Base-by-base conservation (phyloP, 768 basidiomycete genomes). In the Mycena chlorophos region DNA sequence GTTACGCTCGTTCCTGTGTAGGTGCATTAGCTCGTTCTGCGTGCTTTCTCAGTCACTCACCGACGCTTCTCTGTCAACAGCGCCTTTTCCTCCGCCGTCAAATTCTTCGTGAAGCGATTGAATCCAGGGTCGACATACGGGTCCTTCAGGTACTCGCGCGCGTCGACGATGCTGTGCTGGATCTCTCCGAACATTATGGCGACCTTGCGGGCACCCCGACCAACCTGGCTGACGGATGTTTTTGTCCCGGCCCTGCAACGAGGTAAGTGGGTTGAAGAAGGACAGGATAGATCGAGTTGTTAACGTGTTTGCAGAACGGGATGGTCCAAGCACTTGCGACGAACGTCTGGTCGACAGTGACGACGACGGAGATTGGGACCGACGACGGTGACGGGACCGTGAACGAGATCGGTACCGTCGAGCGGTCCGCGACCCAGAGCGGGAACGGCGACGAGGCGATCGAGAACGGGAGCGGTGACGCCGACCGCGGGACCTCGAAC, bases 1-100 rank as follows among this genome's bases (percentile, higher is more conserved):
- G n/a, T 39, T 51, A 1, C 53, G n/a, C n/a, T 59, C 57, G 40
- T 28, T 14, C 22, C 57, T 59, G 38, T 40, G n/a, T 26, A 38
- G 30, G 16, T 27, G 25, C 47, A 3, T 20, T 5, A 5, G 29
- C 5, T 2, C 26, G 13, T 22, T 10, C 28, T 31, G 23, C 6
- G 25, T 3, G 5, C 25, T 25, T 46, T 13, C 13, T 27, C 4
- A 27, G 23, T 10, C 2, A 58, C 53, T 51, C 38, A 52, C 57
- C 31, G 37, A 4, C 53, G 53, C 23, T 59, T 55, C 16, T 48
- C 43, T 10, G 22, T n/a, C 22, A 47, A 49, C 5, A 28, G 10
- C 16, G 19, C n/a, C n/a, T 27, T 25, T 25, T 57, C 43, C 12
- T 51, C 56, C 4, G 4, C 23, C 0, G 49, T 40, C 12, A 55